Evolutionary conservation across 208 protist species (phyloP).

Genomic region (Angomonas deanei): DNA sequence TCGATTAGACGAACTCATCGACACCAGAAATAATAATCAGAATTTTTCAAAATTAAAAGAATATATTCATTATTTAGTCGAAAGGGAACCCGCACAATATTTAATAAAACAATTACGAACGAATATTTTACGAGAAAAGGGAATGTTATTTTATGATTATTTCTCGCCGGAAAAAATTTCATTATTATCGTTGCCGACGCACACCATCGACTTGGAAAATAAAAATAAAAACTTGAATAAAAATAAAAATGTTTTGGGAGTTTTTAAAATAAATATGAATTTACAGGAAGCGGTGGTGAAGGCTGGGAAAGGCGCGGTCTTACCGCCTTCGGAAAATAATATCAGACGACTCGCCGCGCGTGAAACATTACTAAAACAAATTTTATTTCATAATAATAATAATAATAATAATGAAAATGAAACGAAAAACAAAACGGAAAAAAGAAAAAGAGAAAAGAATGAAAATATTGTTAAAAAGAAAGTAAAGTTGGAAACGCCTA

Average conservation of each 20-base stretch:
- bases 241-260: neutral
- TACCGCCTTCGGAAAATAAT: neutral
- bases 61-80: constrained; percentile 67
- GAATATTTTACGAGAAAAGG: constrained; percentile 50
- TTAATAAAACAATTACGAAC: neutral
- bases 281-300: neutral
- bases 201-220: neutral
- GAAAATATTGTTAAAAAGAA: constrained; percentile 1
- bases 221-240: neutral
- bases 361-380: too few relatives aligned
- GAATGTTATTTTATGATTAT: constrained; percentile 83
- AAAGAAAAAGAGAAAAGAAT: neutral
- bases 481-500: neutral
- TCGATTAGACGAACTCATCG: too few relatives aligned
- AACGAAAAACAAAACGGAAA: neutral
- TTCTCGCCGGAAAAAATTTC: constrained; percentile 49
- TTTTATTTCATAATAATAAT: neutral
- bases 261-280: too few relatives aligned
- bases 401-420: neutral
- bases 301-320: neutral
- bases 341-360: constrained; percentile 4
- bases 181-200: neutral
- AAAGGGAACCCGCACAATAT: constrained; percentile 48
- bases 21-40: too few relatives aligned
- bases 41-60: too few relatives aligned